Evolutionary conservation across 2,329 filamentous ascomycete species (phyloP), one percentile per base, ranked within the genome.

Genomic region (Fusarium sororula): DNA sequence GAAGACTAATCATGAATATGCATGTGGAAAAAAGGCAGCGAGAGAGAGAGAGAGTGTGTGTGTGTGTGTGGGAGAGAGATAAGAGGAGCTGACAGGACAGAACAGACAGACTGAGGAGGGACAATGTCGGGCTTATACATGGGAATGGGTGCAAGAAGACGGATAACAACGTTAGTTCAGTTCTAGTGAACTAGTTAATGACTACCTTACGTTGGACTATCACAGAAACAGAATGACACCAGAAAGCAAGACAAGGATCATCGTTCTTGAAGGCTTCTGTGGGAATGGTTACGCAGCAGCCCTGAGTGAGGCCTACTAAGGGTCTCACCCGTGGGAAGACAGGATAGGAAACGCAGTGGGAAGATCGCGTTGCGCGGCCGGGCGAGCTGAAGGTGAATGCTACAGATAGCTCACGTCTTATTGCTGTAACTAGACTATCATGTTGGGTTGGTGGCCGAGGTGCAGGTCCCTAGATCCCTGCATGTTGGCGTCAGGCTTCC

Each of bases 401-500:
- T 39, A 50, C 38, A 51, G 54, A 48, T 38, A 38, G 18, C 32
- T n/a, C 44, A 30, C 32, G 60, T 47, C 54, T 57, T 61, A 39
- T 35, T 59, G 30, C 11, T 26, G 48, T 35, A 26, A 26, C 24
- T 26, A 30, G 30, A 30, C 30, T 30, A 35, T 58, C 24, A 44
- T 68, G 47, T 24, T 67, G 65, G 64, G 37, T 32, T 61, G 65
- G 66, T 63, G 65, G 48, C 48, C 37, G 42, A 60, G 60, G 60
- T 76, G 73, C 73, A 77, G 66, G 62, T 67, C 51, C 64, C 60
- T 67, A 67, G 64, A 76, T 77, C 75, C 75, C 73, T 77, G 75
- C 65, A 66, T 57, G 54, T 53, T 61, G 62, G 66, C 53, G 61
- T 68, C 61, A 50, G 68, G 73, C 60, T 73, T 65, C 61, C 59